These are phyloP conservation scores for Trichoderma sp. DNA, from an alignment of 2,329 filamentous ascomycete genomes.

Conservation along the genomic window DNA sequence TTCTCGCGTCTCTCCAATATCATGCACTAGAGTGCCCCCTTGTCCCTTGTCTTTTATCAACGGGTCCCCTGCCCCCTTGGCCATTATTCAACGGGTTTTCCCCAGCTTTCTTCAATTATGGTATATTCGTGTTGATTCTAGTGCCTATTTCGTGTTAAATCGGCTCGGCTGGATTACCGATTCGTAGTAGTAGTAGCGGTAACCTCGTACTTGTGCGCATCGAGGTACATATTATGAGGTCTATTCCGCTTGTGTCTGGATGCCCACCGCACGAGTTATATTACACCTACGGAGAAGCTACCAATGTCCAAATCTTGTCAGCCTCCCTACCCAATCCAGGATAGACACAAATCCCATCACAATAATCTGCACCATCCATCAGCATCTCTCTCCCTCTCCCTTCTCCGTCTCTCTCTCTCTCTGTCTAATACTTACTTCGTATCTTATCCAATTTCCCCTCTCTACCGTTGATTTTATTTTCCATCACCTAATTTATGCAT, in stretches of 20 bases:
- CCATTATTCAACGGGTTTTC: neutral
- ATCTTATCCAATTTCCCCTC: neutral
- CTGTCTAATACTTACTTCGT: neutral
- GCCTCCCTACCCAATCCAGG: neutral
- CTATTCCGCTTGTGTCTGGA: neutral
- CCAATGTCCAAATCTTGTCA: neutral
- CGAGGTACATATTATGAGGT: neutral
- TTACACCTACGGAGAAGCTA: neutral
- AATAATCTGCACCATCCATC: neutral
- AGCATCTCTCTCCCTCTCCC: neutral
- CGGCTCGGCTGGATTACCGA: neutral
- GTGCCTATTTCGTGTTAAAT: neutral
- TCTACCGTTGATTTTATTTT: neutral
- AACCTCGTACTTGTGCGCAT: neutral
- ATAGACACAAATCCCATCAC: neutral
- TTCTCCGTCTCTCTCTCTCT: neutral
- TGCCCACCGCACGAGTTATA: neutral
- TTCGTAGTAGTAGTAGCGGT: neutral
- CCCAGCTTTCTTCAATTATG: neutral
- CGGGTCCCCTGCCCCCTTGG: neutral
- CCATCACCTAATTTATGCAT: neutral
- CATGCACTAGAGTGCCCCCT: neutral
- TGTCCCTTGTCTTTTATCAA: neutral
- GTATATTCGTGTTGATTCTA: neutral
- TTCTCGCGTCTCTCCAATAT: constrained; percentile 8